Evolutionary conservation across 306 rosid species (phyloP), one percentile per base, ranked within the genome.

Genomic region (Medicago lupulina): DNA sequence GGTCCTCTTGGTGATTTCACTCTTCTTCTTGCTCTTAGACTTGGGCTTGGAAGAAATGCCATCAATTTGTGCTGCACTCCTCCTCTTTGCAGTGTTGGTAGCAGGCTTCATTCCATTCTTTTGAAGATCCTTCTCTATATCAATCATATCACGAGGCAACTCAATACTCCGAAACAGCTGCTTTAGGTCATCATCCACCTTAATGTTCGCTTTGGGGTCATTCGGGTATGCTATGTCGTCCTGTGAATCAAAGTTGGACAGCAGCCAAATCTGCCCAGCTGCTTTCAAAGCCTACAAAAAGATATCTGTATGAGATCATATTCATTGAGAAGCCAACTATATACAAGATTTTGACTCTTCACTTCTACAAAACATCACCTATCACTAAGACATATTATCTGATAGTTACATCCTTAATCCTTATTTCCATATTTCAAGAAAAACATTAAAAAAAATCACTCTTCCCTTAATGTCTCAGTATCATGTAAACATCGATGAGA

Each of bases 21-120:
- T 88, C 87, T 88, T 90, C 96, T 96, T 92, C 88, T 91, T 88
- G 28, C 23, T 21, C 98, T 90, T 96, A 50, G 97, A 75, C 77
- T 92, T 95, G 50, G 88, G 63, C 83, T 95, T 90, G 59, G 89
- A 51, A 39, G 97, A 75, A 49, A 88, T 51, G 80, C 96, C 96
- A 53, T 92, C 87, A 79, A 87, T 86, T 81, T 92, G 89, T 0
- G 93, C 96, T 80, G 85, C 74, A 51, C 96, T 96, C 73, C 96
- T 91, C 82, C 99, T 90, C 92, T 92, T 80, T 47, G 99, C 93
- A 43, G 98, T 96, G 86, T 96, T 91, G 40, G 98, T 92, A 51
- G 98, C 97, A n/a, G 96, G 99, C 79, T 89, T 96, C 93, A 89
- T 89, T 71, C 98, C 99, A 67, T 92, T 95, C 80, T 90, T 95